These are phyloP conservation scores for Trichoderma parareesei DNA, from an alignment of 495 filamentous ascomycete species.

Conservation along the genomic window DNA sequence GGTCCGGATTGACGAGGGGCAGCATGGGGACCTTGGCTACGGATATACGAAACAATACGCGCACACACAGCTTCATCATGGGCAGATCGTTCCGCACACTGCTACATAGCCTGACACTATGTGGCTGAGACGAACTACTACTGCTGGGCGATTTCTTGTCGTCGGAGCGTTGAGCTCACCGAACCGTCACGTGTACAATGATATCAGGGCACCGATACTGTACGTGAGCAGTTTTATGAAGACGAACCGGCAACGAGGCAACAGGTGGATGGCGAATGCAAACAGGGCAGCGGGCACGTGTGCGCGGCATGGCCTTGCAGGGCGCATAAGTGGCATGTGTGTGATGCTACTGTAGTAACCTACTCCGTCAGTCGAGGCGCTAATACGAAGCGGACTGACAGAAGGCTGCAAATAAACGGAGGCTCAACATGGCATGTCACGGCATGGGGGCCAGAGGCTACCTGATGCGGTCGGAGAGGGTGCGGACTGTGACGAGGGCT, in stretches of 20 bases:
- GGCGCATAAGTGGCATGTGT: slow-evolving; percentile 1
- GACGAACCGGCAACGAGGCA: neutral
- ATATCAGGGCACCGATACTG: too few relatives aligned
- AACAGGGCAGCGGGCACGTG: neutral
- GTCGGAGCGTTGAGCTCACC: neutral
- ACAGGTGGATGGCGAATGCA: neutral
- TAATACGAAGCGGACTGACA: neutral
- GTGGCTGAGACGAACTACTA: neutral
- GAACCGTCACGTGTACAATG: too few relatives aligned
- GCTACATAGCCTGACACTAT: too few relatives aligned
- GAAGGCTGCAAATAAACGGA: too few relatives aligned
- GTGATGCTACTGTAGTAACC: neutral
- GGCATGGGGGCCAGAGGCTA: too few relatives aligned
- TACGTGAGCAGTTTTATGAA: neutral
- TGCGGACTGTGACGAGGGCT: neutral
- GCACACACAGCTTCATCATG: too few relatives aligned
- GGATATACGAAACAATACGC: too few relatives aligned
- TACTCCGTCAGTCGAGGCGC: neutral
- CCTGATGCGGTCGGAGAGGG: too few relatives aligned
- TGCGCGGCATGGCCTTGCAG: slow-evolving; percentile 6
- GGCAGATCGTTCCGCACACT: too few relatives aligned
- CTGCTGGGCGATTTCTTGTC: neutral
- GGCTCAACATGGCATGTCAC: too few relatives aligned
- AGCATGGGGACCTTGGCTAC: too few relatives aligned
- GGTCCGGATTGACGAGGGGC: neutral